Base-by-base conservation (phyloP, 495 filamentous ascomycete species). In the Penicillium arizonense region DNA sequence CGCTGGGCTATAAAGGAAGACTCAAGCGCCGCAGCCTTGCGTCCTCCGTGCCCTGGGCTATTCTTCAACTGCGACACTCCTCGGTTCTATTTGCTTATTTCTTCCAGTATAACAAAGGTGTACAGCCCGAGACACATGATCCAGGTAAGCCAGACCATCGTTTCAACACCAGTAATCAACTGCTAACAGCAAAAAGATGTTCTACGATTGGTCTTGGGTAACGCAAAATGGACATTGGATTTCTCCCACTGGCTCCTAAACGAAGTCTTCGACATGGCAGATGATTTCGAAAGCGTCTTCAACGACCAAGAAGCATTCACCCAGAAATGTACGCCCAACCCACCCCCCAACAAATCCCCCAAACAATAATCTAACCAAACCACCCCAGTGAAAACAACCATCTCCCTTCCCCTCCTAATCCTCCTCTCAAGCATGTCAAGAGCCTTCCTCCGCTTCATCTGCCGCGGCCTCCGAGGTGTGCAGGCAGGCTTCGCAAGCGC, bases 351-450 rank as follows among this genome's bases (percentile, higher is more conserved):
- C 28, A 34, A 36, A 24, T 42, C 16, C 46, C 16, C 46, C 13
- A 11, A 18, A 18, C 13, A n/a, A 44, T 36, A 28, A 44, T 4
- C 48, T 61, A 30, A 56, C 64, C 20, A 52, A 49, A 56, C 64
- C 20, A 52, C 47, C 20, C 49, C 36, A 76, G 72, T 77, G 16
- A 78, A 80, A 65, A 46, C 69, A 8, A 77, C 71, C 20, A 72
- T 64, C 66, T 86, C 72, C 57, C 71, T 89, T 12, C 74, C 85
- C 21, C 75, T 95, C 21, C 74, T 89, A 53, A 73, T 91, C 42
- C 72, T 91, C 42, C 80, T 92, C 20, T 86, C 85, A 51, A 89
- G 86, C 44, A 83, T 87, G 56, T 85, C 87, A 12, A 83, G 90
- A 10, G 80, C 82, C 39, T 86, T 91, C 57, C 72, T 92, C 45